phyloP scores from a whole-genome alignment of 1,284 basidiomycete species.

The Ustilago trichophora region DNA sequence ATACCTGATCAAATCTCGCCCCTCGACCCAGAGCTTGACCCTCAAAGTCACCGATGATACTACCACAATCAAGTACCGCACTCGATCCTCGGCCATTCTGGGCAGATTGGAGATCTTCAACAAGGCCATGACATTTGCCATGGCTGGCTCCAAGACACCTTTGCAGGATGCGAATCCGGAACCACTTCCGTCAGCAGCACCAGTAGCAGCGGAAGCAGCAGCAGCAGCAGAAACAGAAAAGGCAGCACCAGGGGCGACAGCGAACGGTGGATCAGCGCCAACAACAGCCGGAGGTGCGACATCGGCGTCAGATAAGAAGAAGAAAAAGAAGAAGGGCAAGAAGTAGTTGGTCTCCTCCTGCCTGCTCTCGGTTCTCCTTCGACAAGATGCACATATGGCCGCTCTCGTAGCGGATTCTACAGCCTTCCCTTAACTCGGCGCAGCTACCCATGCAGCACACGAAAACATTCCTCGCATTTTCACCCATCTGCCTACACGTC shows the following conservation, averaged over 20 bases:
- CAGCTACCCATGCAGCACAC: background rate
- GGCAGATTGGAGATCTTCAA: slow-evolving; percentile 93
- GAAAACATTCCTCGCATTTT: too few species aligned
- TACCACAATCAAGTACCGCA: slow-evolving; percentile 82
- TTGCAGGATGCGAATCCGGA: slow-evolving; percentile 36
- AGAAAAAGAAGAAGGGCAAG: slow-evolving; percentile 50
- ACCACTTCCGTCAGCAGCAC: background rate
- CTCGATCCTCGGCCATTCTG: slow-evolving; percentile 87
- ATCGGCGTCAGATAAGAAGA: slow-evolving; percentile 38
- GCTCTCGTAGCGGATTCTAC: too few species aligned
- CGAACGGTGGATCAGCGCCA: slow-evolving; percentile 3
- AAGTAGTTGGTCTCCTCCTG: too few species aligned
- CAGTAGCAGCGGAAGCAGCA: slow-evolving; percentile 4
- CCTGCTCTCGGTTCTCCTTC: too few species aligned
- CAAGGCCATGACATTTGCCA: slow-evolving; percentile 79
- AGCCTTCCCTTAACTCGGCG: background rate
- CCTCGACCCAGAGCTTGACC: slow-evolving; percentile 44
- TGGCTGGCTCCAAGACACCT: slow-evolving; percentile 68
- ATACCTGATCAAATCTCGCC: slow-evolving; percentile 55
- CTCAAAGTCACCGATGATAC: slow-evolving; percentile 60
- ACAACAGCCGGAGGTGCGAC: slow-evolving; percentile 9
- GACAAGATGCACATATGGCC: too few species aligned
- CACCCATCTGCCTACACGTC: too few species aligned
- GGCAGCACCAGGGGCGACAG: too few species aligned
- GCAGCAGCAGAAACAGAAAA: slow-evolving; percentile 1